Evolutionary conservation across 2,329 filamentous ascomycete species (phyloP).

Genomic region (Cadophora sp.): DNA sequence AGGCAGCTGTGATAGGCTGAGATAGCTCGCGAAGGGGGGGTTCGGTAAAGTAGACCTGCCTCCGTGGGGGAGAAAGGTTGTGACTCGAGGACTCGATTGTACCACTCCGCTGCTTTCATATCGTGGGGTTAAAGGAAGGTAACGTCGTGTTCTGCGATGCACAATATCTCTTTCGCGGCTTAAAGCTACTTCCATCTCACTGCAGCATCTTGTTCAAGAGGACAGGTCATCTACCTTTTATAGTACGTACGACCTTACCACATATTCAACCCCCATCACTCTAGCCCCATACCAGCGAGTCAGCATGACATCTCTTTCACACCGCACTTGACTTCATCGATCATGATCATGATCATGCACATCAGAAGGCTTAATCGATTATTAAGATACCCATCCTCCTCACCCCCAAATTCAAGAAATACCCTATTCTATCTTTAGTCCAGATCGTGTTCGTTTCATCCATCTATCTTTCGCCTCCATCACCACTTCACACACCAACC

Average conservation of each 20-base stretch:
- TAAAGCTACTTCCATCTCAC: neutral
- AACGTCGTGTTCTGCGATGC: neutral
- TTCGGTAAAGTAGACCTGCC: neutral
- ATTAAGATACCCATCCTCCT: neutral
- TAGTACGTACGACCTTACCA: neutral
- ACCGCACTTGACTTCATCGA: conserved; percentile 7
- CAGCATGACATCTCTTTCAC: neutral
- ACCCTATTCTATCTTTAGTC: neutral
- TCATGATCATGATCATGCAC: conserved; percentile 2
- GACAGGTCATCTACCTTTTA: neutral
- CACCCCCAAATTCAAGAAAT: neutral
- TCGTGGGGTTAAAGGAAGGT: neutral
- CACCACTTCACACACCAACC: neutral
- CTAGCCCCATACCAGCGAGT: neutral
- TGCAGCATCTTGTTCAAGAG: neutral
- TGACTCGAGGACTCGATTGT: conserved; percentile 4
- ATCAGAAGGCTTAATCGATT: conserved; percentile 2
- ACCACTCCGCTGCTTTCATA: neutral
- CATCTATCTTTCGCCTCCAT: neutral
- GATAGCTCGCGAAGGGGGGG: neutral
- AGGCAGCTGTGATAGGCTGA: conserved; percentile 19
- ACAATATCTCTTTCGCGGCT: neutral
- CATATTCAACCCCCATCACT: neutral
- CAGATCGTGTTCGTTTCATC: neutral
- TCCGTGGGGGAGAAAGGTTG: neutral